These are phyloP conservation scores for Pseudotsuga menziesii DNA, from an alignment of 75 land plant species.

Conservation along the genomic window DNA sequence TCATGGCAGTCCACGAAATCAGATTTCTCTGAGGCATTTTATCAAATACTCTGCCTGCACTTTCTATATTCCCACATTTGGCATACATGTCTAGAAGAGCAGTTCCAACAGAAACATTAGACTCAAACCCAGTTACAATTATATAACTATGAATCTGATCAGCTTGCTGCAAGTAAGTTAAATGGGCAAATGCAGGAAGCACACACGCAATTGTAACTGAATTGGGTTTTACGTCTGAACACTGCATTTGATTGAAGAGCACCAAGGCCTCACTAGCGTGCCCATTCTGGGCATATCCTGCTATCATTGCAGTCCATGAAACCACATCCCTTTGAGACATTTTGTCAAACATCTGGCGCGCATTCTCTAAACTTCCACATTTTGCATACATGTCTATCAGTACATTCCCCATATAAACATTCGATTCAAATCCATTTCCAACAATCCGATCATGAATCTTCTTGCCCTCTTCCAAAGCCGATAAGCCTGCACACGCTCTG, in stretches of 20 bases:
- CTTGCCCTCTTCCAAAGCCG: conserved; percentile 28
- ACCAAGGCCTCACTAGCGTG: conserved; percentile 5
- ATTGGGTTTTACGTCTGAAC: background rate
- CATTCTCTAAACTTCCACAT: conserved; percentile 27
- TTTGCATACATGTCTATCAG: conserved; percentile 10
- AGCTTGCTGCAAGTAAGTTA: conserved; percentile 10
- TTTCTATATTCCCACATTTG: conserved; percentile 22
- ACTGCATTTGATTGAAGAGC: conserved; percentile 16
- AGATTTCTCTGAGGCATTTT: conserved; percentile 20
- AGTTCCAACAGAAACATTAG: conserved; percentile 28
- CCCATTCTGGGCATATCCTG: conserved; percentile 12
- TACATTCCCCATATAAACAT: background rate
- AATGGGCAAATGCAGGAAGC: conserved; percentile 20
- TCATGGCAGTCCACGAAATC: conserved; percentile 35
- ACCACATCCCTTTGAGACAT: background rate
- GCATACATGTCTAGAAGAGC: conserved; percentile 35
- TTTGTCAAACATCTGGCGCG: conserved; percentile 14
- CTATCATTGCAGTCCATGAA: conserved; percentile 1
- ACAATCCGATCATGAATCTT: conserved; percentile 34
- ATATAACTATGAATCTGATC: conserved; percentile 17
- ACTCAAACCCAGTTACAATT: conserved; percentile 17
- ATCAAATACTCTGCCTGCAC: conserved; percentile 23
- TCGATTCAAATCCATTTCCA: conserved; percentile 15
- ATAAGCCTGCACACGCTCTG: conserved; percentile 8
- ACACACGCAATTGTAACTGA: conserved; percentile 15